Percentiles rank a stretch among this genome's conserved stretches.
phyloP scores from a whole-genome alignment of 805 yeast species.

The Lipomyces sp. region DNA sequence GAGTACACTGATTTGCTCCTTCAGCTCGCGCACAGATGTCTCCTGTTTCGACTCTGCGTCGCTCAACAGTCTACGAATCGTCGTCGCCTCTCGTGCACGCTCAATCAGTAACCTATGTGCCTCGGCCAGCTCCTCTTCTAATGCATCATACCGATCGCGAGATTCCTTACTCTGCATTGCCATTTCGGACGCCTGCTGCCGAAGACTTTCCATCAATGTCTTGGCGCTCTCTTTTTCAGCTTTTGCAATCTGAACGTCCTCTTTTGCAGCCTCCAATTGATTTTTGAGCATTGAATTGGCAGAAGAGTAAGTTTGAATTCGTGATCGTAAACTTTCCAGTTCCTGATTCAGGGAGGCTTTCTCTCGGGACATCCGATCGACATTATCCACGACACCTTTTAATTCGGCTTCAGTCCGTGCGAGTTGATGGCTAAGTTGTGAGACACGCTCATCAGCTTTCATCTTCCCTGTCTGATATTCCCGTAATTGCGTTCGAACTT shows the following conservation, averaged over 20 bases:
- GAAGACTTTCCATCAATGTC: slow-evolving; percentile 54
- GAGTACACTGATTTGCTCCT: slow-evolving; percentile 55
- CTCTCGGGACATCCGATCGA: slow-evolving; percentile 47
- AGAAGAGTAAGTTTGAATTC: slow-evolving; percentile 50
- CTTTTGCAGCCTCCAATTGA: slow-evolving; percentile 50
- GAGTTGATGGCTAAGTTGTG: slow-evolving; percentile 43
- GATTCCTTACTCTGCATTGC: slow-evolving; percentile 70
- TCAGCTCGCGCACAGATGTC: slow-evolving; percentile 58
- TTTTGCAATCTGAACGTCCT: slow-evolving; percentile 41
- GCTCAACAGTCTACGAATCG: slow-evolving; percentile 67
- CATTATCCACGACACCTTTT: slow-evolving; percentile 16
- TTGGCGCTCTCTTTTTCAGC: slow-evolving; percentile 47
- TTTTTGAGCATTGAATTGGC: slow-evolving; percentile 50
- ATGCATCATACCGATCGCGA: slow-evolving; percentile 60
- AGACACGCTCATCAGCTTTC: slow-evolving; percentile 30
- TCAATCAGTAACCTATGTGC: slow-evolving; percentile 74
- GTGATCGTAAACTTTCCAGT: slow-evolving; percentile 49
- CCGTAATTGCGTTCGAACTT: slow-evolving; percentile 24
- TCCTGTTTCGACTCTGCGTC: slow-evolving; percentile 69
- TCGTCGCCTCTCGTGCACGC: slow-evolving; percentile 75
- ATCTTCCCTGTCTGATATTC: slow-evolving; percentile 24
- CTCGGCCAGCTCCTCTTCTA: slow-evolving; percentile 85
- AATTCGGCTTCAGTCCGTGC: slow-evolving; percentile 28
- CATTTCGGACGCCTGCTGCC: slow-evolving; percentile 75
- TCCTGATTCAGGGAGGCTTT: slow-evolving; percentile 42